A percentile compares a stretch with the other conserved stretches of the same genome.
phyloP scores from a whole-genome alignment of 208 protist species.

The Trypanosoma caninum region DNA sequence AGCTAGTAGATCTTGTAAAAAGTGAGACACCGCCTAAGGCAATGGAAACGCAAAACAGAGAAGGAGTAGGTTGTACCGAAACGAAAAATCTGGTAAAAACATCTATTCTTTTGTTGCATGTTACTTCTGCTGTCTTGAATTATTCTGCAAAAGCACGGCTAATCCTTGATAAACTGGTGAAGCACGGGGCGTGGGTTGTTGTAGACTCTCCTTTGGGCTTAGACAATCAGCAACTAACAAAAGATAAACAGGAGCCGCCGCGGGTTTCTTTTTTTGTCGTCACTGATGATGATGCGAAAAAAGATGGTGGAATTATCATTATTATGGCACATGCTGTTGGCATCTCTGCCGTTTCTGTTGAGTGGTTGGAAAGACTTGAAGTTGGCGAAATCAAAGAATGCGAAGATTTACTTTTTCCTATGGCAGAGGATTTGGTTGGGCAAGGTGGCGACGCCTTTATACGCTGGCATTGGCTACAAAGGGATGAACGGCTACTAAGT shows the following conservation, averaged over 20 bases:
- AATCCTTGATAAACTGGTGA: not conserved
- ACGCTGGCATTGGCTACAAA: slow-evolving; percentile 4
- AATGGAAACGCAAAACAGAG: no score
- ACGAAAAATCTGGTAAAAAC: not conserved
- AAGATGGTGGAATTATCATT: slow-evolving; percentile 1
- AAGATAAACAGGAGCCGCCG: not conserved
- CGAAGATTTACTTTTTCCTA: not conserved
- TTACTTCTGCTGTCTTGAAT: not conserved
- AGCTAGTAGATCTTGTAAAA: slow-evolving; percentile 12
- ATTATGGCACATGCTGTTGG: slow-evolving; percentile 46
- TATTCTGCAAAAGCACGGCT: not conserved
- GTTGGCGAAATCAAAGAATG: not conserved
- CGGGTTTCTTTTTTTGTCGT: slow-evolving; percentile 6
- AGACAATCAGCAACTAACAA: not conserved
- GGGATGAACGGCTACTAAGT: slow-evolving; percentile 15
- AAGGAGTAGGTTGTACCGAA: not conserved
- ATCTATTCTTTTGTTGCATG: not conserved
- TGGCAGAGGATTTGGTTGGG: slow-evolving; percentile 1
- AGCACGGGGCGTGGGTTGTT: not conserved
- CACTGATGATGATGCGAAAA: slow-evolving; percentile 3
- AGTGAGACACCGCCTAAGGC: not conserved
- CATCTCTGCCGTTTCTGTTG: slow-evolving; percentile 34
- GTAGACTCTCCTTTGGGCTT: slow-evolving; percentile 1
- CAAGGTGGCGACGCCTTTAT: not conserved
- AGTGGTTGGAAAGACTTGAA: slow-evolving; percentile 29